Base-by-base conservation (phyloP, 2,329 filamentous ascomycete genomes). In the Simplicillium sp. region DNA sequence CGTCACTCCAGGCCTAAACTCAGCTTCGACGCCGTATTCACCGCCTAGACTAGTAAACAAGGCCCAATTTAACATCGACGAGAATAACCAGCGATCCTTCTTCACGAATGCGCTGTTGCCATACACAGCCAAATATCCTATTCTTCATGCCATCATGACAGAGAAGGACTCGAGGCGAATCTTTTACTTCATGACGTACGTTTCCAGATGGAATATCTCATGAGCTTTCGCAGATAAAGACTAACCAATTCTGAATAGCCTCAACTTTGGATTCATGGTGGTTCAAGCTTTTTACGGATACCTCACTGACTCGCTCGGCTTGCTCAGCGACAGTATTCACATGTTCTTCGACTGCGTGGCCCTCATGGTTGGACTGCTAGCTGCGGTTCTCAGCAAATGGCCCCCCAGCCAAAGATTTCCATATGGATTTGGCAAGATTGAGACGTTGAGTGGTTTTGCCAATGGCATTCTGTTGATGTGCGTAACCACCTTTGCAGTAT, bases 301-400 rank as follows among this genome's bases (percentile, higher is more conserved):
- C 53, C 66, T 92, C 11, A 97, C 88, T 3, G 89, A 94, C 50
- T 98, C 92, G 0, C 68, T 98, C 5, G 92, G 92, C 3, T 72
- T 98, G n/a, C 76, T 98, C 14, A 95, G 88, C 50, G 92, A 98
- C 62, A 97, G 89, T 54, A 92, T 98, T 47, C 92, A 98, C 64
- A 98, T 98, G 92, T 90, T 98, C 55, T 97, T 98, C 53, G 92
- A 98, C 62, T 98, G 92, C 51, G 80, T 96, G 29, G 92, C 90
- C 15, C 73, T 98, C 20, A 78, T 86, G 2, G 88, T 98, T 29
- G 92, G 92, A 11, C 70, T 98, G 9, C 83, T 90, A 51, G 92
- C 92, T 20, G 84, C 90, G 2, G 88, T 98, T 6, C 87, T 95
- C 70, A 92, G 87, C 63, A 97, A 97, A 62, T 96, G 92, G 89